These are phyloP conservation scores for Boletus coccyginus DNA, from an alignment of 768 basidiomycete species.

Conservation along the genomic window DNA sequence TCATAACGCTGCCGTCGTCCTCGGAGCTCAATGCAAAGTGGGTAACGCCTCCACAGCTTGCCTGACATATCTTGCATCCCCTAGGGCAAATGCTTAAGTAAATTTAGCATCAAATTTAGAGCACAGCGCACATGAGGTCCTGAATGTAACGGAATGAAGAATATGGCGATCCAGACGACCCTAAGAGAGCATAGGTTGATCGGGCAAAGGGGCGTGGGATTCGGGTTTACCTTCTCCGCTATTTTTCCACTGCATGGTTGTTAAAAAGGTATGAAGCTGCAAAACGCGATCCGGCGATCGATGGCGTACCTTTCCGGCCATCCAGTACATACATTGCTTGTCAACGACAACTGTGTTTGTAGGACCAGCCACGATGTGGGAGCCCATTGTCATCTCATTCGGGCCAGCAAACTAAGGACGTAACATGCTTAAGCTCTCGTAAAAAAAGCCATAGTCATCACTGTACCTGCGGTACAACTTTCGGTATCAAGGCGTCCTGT, in stretches of 20 bases:
- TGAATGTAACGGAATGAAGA: constrained; percentile 85
- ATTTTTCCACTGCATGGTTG: constrained; percentile 76
- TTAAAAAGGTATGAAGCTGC: background rate
- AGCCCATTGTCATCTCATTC: constrained; percentile 59
- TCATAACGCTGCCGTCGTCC: constrained; percentile 74
- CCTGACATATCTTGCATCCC: constrained; percentile 73
- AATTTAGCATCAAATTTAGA: background rate
- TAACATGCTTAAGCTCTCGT: background rate
- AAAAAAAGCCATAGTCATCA: constrained; percentile 1
- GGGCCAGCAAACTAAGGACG: constrained; percentile 67
- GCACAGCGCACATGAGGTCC: constrained; percentile 67
- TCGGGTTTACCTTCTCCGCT: constrained; percentile 75
- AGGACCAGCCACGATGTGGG: constrained; percentile 72
- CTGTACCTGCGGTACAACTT: constrained; percentile 72
- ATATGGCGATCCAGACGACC: constrained; percentile 87
- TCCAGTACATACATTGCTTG: constrained; percentile 82
- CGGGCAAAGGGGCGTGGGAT: background rate
- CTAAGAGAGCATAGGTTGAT: constrained; percentile 38
- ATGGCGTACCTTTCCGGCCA: constrained; percentile 68
- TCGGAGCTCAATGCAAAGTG: constrained; percentile 80
- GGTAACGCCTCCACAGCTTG: constrained; percentile 82
- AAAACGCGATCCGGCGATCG: background rate
- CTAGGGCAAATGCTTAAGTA: constrained; percentile 33
- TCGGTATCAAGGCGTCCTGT: constrained; percentile 76
- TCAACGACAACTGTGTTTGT: constrained; percentile 83